A percentile compares a stretch with the other conserved stretches of the same genome.
These are phyloP conservation scores for Umbelopsis isabellina DNA, from an alignment of 192 early-diverging fungal genomes.

Conservation along the genomic window DNA sequence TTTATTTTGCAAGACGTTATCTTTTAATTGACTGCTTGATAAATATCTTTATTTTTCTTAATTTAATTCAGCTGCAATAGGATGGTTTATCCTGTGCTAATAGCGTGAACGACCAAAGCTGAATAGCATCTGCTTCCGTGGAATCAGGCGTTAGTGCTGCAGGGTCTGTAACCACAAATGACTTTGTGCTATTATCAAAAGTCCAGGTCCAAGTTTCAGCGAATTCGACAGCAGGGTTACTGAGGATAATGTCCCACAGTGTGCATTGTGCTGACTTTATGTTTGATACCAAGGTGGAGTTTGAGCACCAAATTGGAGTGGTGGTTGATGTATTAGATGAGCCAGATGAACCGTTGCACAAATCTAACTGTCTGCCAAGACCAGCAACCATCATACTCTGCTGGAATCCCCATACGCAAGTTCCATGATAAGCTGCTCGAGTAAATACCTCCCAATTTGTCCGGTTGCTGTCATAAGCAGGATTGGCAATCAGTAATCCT, in stretches of 20 bases:
- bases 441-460: constrained; percentile 9
- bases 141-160: neutral
- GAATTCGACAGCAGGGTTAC: constrained; percentile 8
- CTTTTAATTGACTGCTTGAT: too few species aligned
- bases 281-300: constrained; percentile 1
- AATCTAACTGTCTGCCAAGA: neutral
- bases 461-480: neutral
- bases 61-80: neutral
- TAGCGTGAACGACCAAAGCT: constrained; percentile 15
- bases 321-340: neutral
- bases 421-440: constrained; percentile 18
- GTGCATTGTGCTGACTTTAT: neutral
- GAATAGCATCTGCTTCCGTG: constrained; percentile 22
- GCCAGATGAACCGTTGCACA: neutral
- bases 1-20: too few species aligned
- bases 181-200: neutral
- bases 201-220: constrained; percentile 24
- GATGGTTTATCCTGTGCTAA: constrained; percentile 1
- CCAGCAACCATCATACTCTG: constrained; percentile 14
- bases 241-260: constrained; percentile 12
- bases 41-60: too few species aligned
- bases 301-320: neutral
- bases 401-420: constrained; percentile 18
- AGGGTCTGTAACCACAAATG: neutral
- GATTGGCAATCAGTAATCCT: constrained; percentile 16